Evolutionary conservation across 2,329 filamentous ascomycete species (phyloP), one percentile per base, ranked within the genome.

Genomic region (Cordyceps fumosorosea): DNA sequence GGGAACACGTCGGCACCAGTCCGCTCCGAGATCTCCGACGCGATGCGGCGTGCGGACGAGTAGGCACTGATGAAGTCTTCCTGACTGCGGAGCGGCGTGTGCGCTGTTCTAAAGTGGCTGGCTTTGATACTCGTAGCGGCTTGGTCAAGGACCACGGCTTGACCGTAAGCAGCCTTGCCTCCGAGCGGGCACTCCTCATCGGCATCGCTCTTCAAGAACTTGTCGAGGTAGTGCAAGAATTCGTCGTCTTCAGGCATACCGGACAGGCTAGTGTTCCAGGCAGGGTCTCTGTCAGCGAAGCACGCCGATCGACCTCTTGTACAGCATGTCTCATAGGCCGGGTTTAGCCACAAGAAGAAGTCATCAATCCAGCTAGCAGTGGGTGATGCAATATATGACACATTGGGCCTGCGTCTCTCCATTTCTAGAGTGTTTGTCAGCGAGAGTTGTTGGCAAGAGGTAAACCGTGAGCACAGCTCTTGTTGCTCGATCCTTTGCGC

Each of bases 341-440:
- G 95, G 68, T 98, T 96, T n/a, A 98, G 79, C 93, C 95, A 99
- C 64, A 91, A 83, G 76, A 98, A 91, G 76, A 91, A 98, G 72
- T 99, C 95, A 67, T 99, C 95, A 20, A 99, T 84, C 95, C 95
- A 99, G 73, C 90, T 97, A 3, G 96, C 95, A 0, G 93, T 88
- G 0, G 92, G 89, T 11, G 93, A 88, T 7, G 91, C 84, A 67
- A 99, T 91, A 73, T 92, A 98, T 1, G 92, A 97, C 1, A 93
- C 81, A 7, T 96, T 85, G 0, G 92, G 84, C 44, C 95, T 86
- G 77, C 97, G 98, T 12, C 95, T 87, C 76, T 99, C 96, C 67
- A 95, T 90, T 72, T 99, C 96, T 5, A 99, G 81, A 1, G 96
- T 87, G 70, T 96, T 97, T 45, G 91, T 86, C 4, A 99, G 79